phyloP scores from a whole-genome alignment of 2,329 filamentous ascomycete species.

The Xylariales sp. region DNA sequence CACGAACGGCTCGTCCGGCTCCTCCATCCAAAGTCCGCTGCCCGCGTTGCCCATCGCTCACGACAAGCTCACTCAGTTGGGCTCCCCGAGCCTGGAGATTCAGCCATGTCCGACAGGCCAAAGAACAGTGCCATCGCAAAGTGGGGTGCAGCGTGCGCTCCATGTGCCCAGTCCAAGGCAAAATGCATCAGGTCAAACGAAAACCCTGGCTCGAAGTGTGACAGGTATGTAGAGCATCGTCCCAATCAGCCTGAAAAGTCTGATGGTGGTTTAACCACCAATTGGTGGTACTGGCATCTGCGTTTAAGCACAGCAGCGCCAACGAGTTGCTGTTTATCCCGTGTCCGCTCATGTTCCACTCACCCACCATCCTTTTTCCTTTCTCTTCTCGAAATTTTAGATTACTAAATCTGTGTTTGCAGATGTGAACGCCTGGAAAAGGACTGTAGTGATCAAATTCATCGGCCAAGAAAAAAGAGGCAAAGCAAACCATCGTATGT shows the following conservation, averaged over 20 bases:
- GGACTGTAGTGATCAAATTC: conserved; percentile 41
- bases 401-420: too few relatives aligned
- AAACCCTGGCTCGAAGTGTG: conserved; percentile 35
- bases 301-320: too few relatives aligned
- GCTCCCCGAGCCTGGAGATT: too few relatives aligned
- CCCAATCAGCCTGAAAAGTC: too few relatives aligned
- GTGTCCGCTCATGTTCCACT: background rate
- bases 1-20: conserved; percentile 11
- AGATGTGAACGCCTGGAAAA: conserved; percentile 46
- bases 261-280: too few relatives aligned
- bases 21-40: conserved; percentile 16
- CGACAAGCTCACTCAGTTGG: too few relatives aligned
- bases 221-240: conserved; percentile 23
- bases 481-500: conserved; percentile 47
- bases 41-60: conserved; percentile 8
- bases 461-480: conserved; percentile 47
- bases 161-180: conserved; percentile 45
- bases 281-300: too few relatives aligned
- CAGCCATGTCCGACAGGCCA: conserved; percentile 16
- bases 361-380: too few relatives aligned
- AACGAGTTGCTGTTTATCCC: background rate
- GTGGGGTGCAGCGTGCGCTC: conserved; percentile 47
- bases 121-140: conserved; percentile 21
- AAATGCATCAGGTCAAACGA: conserved; percentile 42
- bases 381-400: too few relatives aligned